Evolutionary conservation across 768 basidiomycete species (phyloP).

Genomic region (Boletus vermiculosoides): DNA sequence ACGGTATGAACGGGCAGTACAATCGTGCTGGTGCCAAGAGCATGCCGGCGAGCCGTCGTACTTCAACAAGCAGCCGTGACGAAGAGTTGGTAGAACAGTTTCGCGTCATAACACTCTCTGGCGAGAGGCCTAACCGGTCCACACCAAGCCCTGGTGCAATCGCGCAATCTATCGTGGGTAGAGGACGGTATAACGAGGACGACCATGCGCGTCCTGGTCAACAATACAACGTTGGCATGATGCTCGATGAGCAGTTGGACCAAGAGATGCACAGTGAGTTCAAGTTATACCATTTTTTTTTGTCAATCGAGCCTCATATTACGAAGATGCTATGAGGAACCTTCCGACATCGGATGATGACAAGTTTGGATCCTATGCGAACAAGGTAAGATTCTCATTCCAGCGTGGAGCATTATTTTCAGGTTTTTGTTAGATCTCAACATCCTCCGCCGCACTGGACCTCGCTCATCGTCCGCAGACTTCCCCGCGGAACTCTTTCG

Average conservation of each 20-base stretch:
- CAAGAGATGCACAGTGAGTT: conserved; percentile 90
- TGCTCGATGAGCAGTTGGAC: conserved; percentile 91
- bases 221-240: conserved; percentile 79
- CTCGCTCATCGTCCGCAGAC: conserved; percentile 87
- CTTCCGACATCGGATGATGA: conserved; percentile 88
- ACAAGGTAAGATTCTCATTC: conserved; percentile 49
- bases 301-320: conserved; percentile 17
- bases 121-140: conserved; percentile 55
- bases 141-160: conserved; percentile 55
- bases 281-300: conserved; percentile 1
- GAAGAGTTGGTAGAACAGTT: conserved; percentile 78
- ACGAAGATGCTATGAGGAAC: conserved; percentile 81
- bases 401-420: conserved; percentile 4
- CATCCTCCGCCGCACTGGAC: conserved; percentile 90
- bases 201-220: conserved; percentile 60
- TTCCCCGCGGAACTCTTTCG: conserved; percentile 61
- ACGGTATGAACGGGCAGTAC: conserved; percentile 52
- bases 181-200: conserved; percentile 55
- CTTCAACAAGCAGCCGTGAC: conserved; percentile 84
- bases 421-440: conserved; percentile 55
- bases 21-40: conserved; percentile 80
- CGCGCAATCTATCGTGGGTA: conserved; percentile 52
- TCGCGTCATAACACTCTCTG: conserved; percentile 66
- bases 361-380: conserved; percentile 67
- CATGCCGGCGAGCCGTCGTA: conserved; percentile 89